Evolutionary conservation across 257 asterid genomes (phyloP).

Genomic region (Sherardia arvensis): DNA sequence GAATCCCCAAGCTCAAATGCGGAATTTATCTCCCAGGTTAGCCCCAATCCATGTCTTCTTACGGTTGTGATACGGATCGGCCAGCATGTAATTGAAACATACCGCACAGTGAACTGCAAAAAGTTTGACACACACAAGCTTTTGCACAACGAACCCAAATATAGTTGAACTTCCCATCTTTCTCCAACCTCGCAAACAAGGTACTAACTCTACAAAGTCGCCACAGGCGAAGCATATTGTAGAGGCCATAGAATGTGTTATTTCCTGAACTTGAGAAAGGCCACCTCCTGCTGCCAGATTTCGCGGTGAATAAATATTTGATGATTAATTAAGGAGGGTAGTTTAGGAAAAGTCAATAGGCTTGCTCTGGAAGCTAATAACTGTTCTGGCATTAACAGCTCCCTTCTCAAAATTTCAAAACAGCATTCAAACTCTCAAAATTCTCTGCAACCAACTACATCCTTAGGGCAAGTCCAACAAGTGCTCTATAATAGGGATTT

Average conservation of each 20-base stretch:
- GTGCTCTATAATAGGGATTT: too few species aligned
- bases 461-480: too few species aligned
- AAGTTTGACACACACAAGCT: constrained; percentile 83
- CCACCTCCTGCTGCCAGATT: too few species aligned
- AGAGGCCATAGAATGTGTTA: constrained; percentile 79
- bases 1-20: constrained; percentile 57
- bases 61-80: constrained; percentile 54
- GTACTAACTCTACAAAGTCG: constrained; percentile 85
- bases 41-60: constrained; percentile 81
- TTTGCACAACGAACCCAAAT: constrained; percentile 80
- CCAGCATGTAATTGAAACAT: constrained; percentile 82
- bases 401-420: too few species aligned
- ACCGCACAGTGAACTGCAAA: constrained; percentile 94
- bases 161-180: constrained; percentile 81
- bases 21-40: constrained; percentile 37
- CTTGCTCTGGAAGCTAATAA: too few species aligned
- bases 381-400: too few species aligned
- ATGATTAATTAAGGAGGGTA: too few species aligned
- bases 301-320: too few species aligned
- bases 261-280: too few species aligned
- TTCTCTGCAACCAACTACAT: too few species aligned
- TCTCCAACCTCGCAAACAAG: constrained; percentile 78
- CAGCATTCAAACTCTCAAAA: too few species aligned
- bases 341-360: too few species aligned
- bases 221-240: constrained; percentile 91